Conservation (phyloP, 192 early-diverging fungal species). For the Coemansia sp. region DNA sequence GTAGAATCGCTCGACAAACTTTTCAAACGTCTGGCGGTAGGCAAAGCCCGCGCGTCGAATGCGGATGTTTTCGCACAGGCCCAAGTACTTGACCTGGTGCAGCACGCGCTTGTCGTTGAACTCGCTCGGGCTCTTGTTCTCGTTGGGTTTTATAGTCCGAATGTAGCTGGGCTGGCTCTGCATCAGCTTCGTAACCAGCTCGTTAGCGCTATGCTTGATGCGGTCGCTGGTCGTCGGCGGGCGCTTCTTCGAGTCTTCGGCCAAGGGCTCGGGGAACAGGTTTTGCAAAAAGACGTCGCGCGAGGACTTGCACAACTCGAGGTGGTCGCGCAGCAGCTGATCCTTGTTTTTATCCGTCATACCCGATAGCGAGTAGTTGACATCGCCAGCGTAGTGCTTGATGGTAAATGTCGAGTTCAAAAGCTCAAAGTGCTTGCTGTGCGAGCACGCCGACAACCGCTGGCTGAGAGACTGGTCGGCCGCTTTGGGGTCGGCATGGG, state of each 20-base stretch:
- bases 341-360: conserved; percentile 99
- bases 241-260: conserved; percentile 88
- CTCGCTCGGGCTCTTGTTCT: conserved; percentile 87
- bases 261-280: conserved; percentile 91
- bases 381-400: conserved; percentile 96
- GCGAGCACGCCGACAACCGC: conserved; percentile 62
- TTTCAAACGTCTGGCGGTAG: conserved; percentile 92
- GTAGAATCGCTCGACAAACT: conserved; percentile 76
- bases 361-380: conserved; percentile 85
- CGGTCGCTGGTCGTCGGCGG: conserved; percentile 97
- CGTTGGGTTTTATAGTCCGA: conserved; percentile 97
- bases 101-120: conserved; percentile 90
- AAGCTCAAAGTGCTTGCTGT: conserved; percentile 74
- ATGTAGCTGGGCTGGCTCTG: conserved; percentile 94
- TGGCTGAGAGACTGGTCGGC: conserved; percentile 75
- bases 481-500: conserved; percentile 86
- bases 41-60: conserved; percentile 97
- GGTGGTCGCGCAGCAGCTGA: conserved; percentile 88
- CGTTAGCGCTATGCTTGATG: conserved; percentile 83
- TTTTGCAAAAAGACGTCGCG: conserved; percentile 70
- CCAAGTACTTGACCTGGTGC: conserved; percentile 97
- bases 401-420: conserved; percentile 74
- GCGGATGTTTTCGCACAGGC: conserved; percentile 95
- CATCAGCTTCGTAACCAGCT: conserved; percentile 93
- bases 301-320: conserved; percentile 80